Percentiles rank a stretch among this genome's conserved stretches.
Conservation (phyloP, 441 rosid genomes). For the Euphorbia corollata region DNA sequence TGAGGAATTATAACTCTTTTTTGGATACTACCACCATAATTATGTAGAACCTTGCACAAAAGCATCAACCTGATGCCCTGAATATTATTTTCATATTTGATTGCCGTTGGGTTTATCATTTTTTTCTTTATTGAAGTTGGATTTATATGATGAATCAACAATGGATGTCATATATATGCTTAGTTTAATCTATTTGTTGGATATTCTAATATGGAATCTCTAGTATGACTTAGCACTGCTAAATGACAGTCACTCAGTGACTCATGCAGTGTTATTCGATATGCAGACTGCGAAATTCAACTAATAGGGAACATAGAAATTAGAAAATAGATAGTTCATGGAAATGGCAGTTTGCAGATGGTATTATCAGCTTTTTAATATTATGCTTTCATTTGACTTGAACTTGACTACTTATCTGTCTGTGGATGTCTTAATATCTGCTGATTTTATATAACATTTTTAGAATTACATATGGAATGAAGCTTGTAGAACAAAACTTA, state of each 20-base stretch:
- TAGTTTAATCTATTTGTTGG: neutral
- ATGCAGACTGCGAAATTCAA: neutral
- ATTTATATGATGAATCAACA: neutral
- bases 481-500: constrained; percentile 7
- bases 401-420: neutral
- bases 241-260: no score
- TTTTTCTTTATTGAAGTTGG: neutral
- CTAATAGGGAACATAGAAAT: no score
- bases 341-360: neutral
- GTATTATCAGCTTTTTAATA: neutral
- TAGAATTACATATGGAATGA: neutral
- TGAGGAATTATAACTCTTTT: neutral
- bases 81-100: neutral
- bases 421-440: neutral
- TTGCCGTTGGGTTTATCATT: neutral
- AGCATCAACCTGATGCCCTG: neutral
- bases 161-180: neutral
- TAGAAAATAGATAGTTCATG: neutral
- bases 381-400: constrained; percentile 1
- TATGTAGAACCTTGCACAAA: neutral
- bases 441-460: neutral
- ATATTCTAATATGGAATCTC: neutral
- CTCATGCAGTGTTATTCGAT: neutral
- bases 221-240: neutral
- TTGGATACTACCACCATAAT: neutral